phyloP scores from a whole-genome alignment of 805 yeast species.

The Wickerhamiella australiensis region DNA sequence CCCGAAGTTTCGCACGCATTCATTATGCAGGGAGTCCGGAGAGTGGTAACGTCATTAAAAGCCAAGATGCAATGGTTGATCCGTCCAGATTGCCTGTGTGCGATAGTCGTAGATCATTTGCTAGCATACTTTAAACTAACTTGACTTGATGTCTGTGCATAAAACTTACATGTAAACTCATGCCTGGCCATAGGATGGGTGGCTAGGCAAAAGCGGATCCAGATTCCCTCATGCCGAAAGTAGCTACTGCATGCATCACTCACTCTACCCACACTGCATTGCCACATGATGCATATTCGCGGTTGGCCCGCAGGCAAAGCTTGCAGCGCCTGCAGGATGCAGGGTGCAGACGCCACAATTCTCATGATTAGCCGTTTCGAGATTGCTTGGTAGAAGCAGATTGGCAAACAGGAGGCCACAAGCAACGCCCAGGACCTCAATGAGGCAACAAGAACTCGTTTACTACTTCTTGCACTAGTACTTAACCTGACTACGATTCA shows the following conservation, averaged over 20 bases:
- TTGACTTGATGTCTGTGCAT: too few species aligned
- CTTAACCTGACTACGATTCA: too few species aligned
- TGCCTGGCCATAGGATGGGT: not conserved
- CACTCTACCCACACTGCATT: not conserved
- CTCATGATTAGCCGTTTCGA: not conserved
- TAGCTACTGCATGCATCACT: not conserved
- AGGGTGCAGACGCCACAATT: not conserved
- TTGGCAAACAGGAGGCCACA: not conserved
- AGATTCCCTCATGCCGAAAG: not conserved
- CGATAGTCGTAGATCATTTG: too few species aligned
- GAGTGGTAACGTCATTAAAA: not conserved
- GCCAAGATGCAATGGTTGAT: too few species aligned
- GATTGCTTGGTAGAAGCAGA: slow-evolving; percentile 2
- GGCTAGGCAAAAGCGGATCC: not conserved
- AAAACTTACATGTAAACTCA: not conserved
- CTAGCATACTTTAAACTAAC: too few species aligned
- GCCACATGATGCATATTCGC: not conserved
- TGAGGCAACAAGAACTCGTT: too few species aligned
- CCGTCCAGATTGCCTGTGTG: too few species aligned
- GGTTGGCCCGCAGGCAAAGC: not conserved
- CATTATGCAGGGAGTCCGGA: not conserved
- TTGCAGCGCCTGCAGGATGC: not conserved
- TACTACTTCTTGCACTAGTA: too few species aligned
- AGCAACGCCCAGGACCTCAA: too few species aligned
- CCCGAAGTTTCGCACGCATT: not conserved